A percentile compares a stretch with the other conserved stretches of the same genome.
These are phyloP conservation scores for Stagonosporopsis rhizophila DNA, from an alignment of 2,329 filamentous ascomycete genomes.

Conservation along the genomic window DNA sequence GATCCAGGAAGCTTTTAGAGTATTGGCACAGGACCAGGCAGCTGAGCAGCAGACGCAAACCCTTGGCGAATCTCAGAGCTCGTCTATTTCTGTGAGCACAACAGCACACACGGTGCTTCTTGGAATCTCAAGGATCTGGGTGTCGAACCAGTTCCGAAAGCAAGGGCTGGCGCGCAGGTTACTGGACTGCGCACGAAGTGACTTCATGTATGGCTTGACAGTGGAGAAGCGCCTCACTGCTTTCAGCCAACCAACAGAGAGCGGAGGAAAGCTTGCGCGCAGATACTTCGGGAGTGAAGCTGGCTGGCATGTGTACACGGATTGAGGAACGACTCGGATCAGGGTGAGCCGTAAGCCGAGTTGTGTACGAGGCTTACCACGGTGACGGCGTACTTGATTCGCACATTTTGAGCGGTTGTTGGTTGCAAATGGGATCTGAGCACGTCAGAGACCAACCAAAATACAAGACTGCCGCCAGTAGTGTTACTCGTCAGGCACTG, in stretches of 20 bases:
- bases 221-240: constrained; percentile 64
- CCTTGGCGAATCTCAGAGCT: constrained; percentile 29
- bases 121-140: constrained; percentile 72
- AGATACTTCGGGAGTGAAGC: constrained; percentile 63
- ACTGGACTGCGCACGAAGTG: constrained; percentile 62
- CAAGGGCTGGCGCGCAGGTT: constrained; percentile 65
- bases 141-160: constrained; percentile 62
- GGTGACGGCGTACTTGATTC: constrained; percentile 15
- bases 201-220: constrained; percentile 63
- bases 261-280: constrained; percentile 64
- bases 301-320: constrained; percentile 67
- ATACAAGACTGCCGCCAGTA: constrained; percentile 1
- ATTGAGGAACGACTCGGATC: constrained; percentile 52
- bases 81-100: constrained; percentile 54
- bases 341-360: constrained; percentile 5
- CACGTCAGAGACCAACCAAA: background rate
- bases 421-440: background rate
- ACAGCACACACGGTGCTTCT: constrained; percentile 59
- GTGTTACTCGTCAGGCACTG: constrained; percentile 7
- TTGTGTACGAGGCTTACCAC: constrained; percentile 2
- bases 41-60: constrained; percentile 24
- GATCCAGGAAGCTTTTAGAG: constrained; percentile 63
- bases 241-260: constrained; percentile 71
- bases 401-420: background rate
- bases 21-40: constrained; percentile 48